Evolutionary conservation across 1,139 yeast genomes (phyloP).

Genomic region (Arxiozyma bovina): DNA sequence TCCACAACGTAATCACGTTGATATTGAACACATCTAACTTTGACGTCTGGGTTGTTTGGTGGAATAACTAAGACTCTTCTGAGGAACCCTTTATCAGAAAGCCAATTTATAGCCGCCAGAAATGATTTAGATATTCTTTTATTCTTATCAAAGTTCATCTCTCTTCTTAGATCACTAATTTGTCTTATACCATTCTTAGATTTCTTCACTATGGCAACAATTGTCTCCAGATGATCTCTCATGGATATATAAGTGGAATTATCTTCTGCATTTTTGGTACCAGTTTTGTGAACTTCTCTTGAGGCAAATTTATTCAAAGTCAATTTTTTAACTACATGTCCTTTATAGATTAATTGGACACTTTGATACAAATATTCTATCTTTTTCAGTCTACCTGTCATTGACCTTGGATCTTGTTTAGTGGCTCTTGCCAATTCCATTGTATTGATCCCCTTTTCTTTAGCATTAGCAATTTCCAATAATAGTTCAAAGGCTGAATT

Average conservation of each 20-base stretch:
- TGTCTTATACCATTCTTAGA: constrained; percentile 68
- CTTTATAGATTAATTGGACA: constrained; percentile 35
- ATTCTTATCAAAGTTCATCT: constrained; percentile 46
- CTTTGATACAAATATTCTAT: constrained; percentile 43
- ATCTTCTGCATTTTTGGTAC: constrained; percentile 1
- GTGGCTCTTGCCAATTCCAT: constrained; percentile 47
- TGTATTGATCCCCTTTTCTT: constrained; percentile 49
- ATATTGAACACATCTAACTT: constrained; percentile 53
- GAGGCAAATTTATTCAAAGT: constrained; percentile 39
- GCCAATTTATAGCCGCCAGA: constrained; percentile 42
- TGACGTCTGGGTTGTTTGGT: constrained; percentile 37
- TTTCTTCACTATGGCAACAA: constrained; percentile 47
- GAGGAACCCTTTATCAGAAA: constrained; percentile 46
- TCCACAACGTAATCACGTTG: constrained; percentile 40
- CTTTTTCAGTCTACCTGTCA: constrained; percentile 52
- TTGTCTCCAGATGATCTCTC: constrained; percentile 33
- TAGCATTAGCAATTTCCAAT: constrained; percentile 44
- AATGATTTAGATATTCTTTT: constrained; percentile 42
- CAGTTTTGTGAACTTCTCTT: not conserved
- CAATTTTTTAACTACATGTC: constrained; percentile 45
- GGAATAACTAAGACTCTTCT: constrained; percentile 52
- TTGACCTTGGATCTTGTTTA: constrained; percentile 64
- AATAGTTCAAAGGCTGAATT: constrained; percentile 38
- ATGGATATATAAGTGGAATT: constrained; percentile 31
- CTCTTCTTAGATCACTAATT: constrained; percentile 53